Conservation (phyloP, 2,329 filamentous ascomycete species). For the Chaetomiaceae sp. region DNA sequence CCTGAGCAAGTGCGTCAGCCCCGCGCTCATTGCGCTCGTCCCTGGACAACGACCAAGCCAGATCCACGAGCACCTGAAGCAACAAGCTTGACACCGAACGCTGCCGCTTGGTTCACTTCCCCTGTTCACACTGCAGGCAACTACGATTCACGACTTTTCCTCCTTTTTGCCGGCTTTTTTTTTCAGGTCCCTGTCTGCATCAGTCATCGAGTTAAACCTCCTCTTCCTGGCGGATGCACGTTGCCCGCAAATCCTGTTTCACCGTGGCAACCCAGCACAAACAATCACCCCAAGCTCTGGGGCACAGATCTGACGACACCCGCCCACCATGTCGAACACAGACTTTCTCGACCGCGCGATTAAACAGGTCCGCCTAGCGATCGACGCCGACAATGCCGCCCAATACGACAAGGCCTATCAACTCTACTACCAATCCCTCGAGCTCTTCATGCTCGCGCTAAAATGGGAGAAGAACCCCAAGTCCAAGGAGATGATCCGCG, state of each 20-base stretch:
- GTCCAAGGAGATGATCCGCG: slow-evolving; percentile 94
- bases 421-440: slow-evolving; percentile 88
- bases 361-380: slow-evolving; percentile 93
- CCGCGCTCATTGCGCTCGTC: slow-evolving; percentile 23
- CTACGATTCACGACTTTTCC: too few species aligned
- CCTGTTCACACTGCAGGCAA: too few species aligned
- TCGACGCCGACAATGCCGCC: slow-evolving; percentile 89
- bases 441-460: slow-evolving; percentile 96
- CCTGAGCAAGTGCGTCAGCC: slow-evolving; percentile 18
- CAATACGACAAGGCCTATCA: slow-evolving; percentile 98
- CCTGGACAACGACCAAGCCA: slow-evolving; percentile 19
- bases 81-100: background rate
- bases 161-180: too few species aligned
- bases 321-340: slow-evolving; percentile 74
- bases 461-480: slow-evolving; percentile 99
- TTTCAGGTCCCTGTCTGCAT: too few species aligned
- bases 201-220: too few species aligned
- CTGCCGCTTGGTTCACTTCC: background rate
- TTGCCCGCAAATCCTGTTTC: too few species aligned
- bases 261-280: background rate
- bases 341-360: slow-evolving; percentile 97
- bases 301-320: background rate
- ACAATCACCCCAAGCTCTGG: slow-evolving; percentile 1
- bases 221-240: too few species aligned
- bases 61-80: slow-evolving; percentile 1